phyloP scores from a whole-genome alignment of 169 alveolate species.

The Plasmodium chabaudi region DNA sequence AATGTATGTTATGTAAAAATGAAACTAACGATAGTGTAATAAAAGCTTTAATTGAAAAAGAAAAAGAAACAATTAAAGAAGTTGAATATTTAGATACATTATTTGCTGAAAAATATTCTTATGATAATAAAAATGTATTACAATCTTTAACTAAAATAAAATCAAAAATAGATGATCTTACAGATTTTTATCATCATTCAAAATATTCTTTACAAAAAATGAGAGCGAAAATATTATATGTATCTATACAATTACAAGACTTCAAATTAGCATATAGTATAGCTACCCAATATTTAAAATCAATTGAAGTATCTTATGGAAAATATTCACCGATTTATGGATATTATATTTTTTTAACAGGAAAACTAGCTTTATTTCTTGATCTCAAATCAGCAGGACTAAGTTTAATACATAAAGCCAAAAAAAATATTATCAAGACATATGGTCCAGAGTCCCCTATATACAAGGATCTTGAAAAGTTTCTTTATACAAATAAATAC shows the following conservation, averaged over 20 bases:
- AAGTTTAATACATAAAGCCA: constrained; percentile 51
- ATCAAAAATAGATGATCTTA: constrained; percentile 56
- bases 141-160: constrained; percentile 64
- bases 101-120: constrained; percentile 59
- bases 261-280: constrained; percentile 69
- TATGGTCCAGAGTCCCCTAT: constrained; percentile 70
- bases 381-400: constrained; percentile 56
- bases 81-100: constrained; percentile 27
- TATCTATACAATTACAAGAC: constrained; percentile 69
- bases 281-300: constrained; percentile 62
- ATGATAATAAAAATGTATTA: constrained; percentile 58
- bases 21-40: constrained; percentile 56
- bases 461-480: constrained; percentile 59
- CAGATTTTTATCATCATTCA: constrained; percentile 62
- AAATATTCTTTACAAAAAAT: constrained; percentile 64
- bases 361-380: constrained; percentile 60
- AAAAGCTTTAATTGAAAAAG: constrained; percentile 46
- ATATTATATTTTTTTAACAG: constrained; percentile 63
- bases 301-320: constrained; percentile 66
- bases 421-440: constrained; percentile 56
- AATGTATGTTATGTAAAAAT: constrained; percentile 48
- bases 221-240: constrained; percentile 68
- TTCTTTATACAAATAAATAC: constrained; percentile 62
- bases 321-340: constrained; percentile 68
- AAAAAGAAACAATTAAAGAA: constrained; percentile 62